Conservation (phyloP, 805 yeast genomes). For the Blastobotrys robertii region DNA sequence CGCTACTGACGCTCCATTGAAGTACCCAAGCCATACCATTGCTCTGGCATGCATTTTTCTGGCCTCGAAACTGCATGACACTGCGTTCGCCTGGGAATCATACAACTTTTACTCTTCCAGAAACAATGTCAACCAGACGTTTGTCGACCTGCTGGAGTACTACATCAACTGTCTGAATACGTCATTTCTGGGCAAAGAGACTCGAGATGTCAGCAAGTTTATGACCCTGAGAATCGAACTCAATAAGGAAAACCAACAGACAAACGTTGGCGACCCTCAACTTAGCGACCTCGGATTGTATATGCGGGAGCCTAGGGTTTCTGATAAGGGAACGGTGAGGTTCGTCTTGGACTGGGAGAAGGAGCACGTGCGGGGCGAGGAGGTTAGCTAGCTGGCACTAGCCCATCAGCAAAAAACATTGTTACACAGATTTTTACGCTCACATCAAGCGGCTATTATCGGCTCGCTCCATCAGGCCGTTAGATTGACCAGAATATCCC, state of each 20-base stretch:
- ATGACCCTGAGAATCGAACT: slow-evolving; percentile 20
- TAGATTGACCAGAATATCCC: slow-evolving; percentile 2
- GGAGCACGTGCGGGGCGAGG: slow-evolving; percentile 15
- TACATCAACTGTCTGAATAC: slow-evolving; percentile 45
- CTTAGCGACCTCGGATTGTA: slow-evolving; percentile 3
- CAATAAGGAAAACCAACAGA: slow-evolving; percentile 31
- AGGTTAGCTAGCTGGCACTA: slow-evolving; percentile 3
- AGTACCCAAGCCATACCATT: slow-evolving; percentile 64
- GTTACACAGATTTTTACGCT: too few relatives aligned
- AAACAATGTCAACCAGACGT: slow-evolving; percentile 35
- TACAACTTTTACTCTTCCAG: slow-evolving; percentile 14
- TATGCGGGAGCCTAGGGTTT: slow-evolving; percentile 24
- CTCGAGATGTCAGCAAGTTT: slow-evolving; percentile 5
- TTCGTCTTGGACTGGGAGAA: slow-evolving; percentile 22
- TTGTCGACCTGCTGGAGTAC: slow-evolving; percentile 48
- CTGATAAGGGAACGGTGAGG: slow-evolving; percentile 25
- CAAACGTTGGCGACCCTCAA: not conserved
- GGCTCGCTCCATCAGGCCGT: too few relatives aligned
- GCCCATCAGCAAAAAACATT: not conserved
- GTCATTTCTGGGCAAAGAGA: slow-evolving; percentile 37
- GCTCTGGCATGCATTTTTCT: slow-evolving; percentile 61
- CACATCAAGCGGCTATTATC: too few relatives aligned
- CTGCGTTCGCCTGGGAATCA: slow-evolving; percentile 25
- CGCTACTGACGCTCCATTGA: slow-evolving; percentile 57
- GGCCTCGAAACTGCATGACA: slow-evolving; percentile 40